phyloP scores from a whole-genome alignment of 441 rosid genomes.

The Codiaeum variegatum region DNA sequence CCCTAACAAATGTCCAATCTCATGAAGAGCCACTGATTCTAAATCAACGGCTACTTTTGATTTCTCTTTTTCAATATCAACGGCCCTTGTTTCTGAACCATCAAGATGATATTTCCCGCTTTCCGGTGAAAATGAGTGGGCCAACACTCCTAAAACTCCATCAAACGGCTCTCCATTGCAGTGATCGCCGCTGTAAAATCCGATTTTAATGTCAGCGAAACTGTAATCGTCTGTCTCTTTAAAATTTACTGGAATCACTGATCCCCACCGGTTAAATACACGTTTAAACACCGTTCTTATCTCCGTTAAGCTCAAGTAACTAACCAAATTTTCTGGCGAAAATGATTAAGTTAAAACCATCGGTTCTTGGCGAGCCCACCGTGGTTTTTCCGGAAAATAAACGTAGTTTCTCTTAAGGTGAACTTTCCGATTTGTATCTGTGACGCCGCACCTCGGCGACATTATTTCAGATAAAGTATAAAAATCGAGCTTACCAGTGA shows the following conservation, averaged over 20 bases:
- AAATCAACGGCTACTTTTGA: conserved; percentile 55
- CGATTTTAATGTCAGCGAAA: conserved; percentile 56
- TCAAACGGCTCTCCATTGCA: conserved; percentile 88
- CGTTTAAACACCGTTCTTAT: conserved; percentile 41
- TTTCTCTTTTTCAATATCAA: conserved; percentile 45
- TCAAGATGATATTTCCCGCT: conserved; percentile 72
- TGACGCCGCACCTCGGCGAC: conserved; percentile 56
- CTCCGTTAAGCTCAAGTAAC: conserved; percentile 31
- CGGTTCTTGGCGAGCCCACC: conserved; percentile 51
- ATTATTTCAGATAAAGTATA: conserved; percentile 38
- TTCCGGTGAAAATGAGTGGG: conserved; percentile 90
- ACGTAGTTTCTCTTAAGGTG: conserved; percentile 39
- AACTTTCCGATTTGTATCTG: conserved; percentile 29
- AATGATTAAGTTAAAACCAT: conserved; percentile 59
- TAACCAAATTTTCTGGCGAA: conserved; percentile 48
- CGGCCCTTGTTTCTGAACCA: too few species aligned
- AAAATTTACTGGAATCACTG: conserved; percentile 57
- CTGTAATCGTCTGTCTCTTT: conserved; percentile 28
- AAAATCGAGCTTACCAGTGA: conserved; percentile 54
- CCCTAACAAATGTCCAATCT: conserved; percentile 85
- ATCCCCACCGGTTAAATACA: conserved; percentile 67
- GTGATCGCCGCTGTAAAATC: conserved; percentile 66
- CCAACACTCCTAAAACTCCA: conserved; percentile 70
- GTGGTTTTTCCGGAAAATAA: conserved; percentile 60
- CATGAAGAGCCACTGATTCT: conserved; percentile 86